Evolutionary conservation across 1,139 yeast species (phyloP), one percentile per base, ranked within the genome.

Genomic region (Hansenula anomala): DNA sequence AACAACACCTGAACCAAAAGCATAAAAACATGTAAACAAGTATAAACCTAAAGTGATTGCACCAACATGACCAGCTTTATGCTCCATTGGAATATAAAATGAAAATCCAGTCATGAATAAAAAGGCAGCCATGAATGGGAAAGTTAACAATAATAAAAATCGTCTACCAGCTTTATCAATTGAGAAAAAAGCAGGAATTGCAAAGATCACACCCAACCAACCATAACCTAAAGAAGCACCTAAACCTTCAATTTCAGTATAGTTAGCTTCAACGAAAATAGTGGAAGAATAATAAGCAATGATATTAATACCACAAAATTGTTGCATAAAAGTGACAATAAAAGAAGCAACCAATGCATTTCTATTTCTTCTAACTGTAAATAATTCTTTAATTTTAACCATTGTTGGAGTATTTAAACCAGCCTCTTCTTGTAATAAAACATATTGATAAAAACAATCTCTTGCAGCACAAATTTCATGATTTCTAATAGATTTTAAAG

Each of bases 151-250:
- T 47, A 86, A 69, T 52, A 88, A 67, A 40, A 78, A 71, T 43
- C 95, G 69, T 56, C 96, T 75, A 20, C 96, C 96, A 55, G 73
- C 82, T 23, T 73, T 74, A 58, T 87, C 96, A 58, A 87, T 87
- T 37, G 92, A 80, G 59, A 78, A 78, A 52, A 87, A 74, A 0
- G 96, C 95, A 1, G 96, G 95, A 37, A 85, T 62, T 10, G 95
- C 95, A 64, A 87, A 86, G 17, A 81, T 59, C 59, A 84, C 84
- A 63, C 87, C 87, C 48, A 87, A 64, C 71, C 82, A 75, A 56
- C 95, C 96, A 53, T 81, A 86, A 9, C 96, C 96, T 77, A 90
- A 75, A 1, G 95, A 84, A 0, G 95, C 95, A 48, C 83, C 63
- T 55, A 87, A 62, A 0, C 95, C 80, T 43, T 73, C 67, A 38